phyloP scores from a whole-genome alignment of 768 basidiomycete species.

The Phaffia tasmanica region DNA sequence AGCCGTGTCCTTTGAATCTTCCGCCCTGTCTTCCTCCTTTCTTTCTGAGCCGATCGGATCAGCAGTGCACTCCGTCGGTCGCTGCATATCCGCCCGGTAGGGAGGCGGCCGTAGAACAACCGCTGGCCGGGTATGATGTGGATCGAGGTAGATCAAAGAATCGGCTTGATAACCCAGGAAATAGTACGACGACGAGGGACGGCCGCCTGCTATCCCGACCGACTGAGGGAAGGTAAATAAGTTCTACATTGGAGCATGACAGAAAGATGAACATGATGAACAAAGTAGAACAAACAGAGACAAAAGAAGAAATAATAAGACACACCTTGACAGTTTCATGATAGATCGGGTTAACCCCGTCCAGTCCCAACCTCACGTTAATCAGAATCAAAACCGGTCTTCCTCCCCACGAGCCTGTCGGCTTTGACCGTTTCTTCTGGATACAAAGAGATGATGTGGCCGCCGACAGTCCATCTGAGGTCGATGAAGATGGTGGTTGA shows the following conservation, averaged over 20 bases:
- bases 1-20: neutral
- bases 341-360: conserved; percentile 91
- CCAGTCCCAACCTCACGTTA: conserved; percentile 74
- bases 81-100: neutral
- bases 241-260: conserved; percentile 42
- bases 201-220: conserved; percentile 90
- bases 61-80: neutral
- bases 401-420: conserved; percentile 54
- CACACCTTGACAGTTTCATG: conserved; percentile 69
- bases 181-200: conserved; percentile 95
- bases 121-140: conserved; percentile 33
- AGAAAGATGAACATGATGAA: neutral
- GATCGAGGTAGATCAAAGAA: conserved; percentile 50
- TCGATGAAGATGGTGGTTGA: conserved; percentile 8
- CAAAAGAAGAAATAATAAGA: neutral
- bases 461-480: conserved; percentile 1
- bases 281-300: neutral
- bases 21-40: conserved; percentile 34
- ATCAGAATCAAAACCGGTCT: conserved; percentile 75
- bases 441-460: conserved; percentile 8
- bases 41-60: conserved; percentile 34
- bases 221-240: conserved; percentile 90
- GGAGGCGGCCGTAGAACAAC: neutral
- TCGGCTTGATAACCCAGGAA: conserved; percentile 89
- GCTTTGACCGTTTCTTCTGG: conserved; percentile 6